Percentiles rank a stretch among this genome's conserved stretches.
Conservation (phyloP, 495 filamentous ascomycete genomes). For the Trichoderma parareesei region DNA sequence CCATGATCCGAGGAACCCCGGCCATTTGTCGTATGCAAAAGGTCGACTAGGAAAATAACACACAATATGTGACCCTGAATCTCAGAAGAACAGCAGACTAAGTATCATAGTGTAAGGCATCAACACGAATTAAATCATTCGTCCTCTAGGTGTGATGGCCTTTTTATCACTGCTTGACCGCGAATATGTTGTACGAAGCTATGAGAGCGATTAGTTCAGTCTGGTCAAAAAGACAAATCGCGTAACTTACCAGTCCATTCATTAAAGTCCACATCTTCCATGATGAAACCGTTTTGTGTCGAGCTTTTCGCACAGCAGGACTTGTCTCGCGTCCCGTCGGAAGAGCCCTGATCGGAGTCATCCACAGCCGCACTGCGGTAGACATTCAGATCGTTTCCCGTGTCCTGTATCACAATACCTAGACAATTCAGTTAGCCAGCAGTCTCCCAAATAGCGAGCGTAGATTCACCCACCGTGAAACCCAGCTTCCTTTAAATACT, state of each 20-base stretch:
- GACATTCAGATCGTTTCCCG: constrained; percentile 48
- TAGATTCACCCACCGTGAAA: constrained; percentile 39
- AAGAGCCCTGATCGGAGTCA: constrained; percentile 14
- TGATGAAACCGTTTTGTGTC: background rate
- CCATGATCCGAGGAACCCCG: too few relatives aligned
- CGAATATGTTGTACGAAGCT: constrained; percentile 39
- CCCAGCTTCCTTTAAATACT: constrained; percentile 43
- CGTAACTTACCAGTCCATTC: constrained; percentile 42
- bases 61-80: too few relatives aligned
- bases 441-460: background rate
- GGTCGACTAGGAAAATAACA: too few relatives aligned
- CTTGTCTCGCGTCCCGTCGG: constrained; percentile 11
- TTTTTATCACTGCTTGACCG: constrained; percentile 22
- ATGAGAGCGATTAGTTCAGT: background rate
- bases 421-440: constrained; percentile 7
- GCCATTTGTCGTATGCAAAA: too few relatives aligned
- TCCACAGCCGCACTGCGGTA: constrained; percentile 36
- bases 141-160: background rate
- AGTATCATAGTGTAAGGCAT: too few relatives aligned
- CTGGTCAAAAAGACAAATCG: background rate
- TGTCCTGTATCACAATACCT: constrained; percentile 49
- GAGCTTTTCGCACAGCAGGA: background rate
- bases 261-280: constrained; percentile 31
- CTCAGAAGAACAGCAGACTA: too few relatives aligned
- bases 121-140: too few relatives aligned